Evolutionary conservation across 2,329 filamentous ascomycete genomes (phyloP).

Genomic region (Trichoderma sp.): DNA sequence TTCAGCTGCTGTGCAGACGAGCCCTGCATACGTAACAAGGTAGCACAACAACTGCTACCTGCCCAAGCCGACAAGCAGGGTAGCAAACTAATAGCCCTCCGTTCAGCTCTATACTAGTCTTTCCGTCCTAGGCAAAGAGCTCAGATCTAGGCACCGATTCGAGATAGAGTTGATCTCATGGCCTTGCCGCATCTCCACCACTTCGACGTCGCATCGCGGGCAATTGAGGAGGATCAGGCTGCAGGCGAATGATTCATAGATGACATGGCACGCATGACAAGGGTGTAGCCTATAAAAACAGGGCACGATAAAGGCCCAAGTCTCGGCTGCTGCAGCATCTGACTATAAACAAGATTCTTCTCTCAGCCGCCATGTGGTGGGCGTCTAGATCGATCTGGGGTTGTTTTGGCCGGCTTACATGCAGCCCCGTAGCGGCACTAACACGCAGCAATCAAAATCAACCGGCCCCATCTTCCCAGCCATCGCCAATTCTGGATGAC

Average conservation of each 20-base stretch:
- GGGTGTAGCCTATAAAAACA: background rate
- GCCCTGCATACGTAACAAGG: background rate
- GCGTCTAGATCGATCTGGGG: constrained; percentile 4
- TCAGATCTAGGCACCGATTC: background rate
- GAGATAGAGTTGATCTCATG: background rate
- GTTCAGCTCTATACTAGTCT: background rate
- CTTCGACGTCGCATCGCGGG: background rate
- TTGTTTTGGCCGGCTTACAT: background rate
- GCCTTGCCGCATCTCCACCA: background rate
- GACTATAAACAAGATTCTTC: background rate
- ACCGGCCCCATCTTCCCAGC: constrained; percentile 9
- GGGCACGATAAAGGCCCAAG: background rate
- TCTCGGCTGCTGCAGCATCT: background rate
- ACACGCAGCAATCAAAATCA: background rate
- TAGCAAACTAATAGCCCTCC: background rate
- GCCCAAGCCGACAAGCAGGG: background rate
- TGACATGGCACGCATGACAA: background rate
- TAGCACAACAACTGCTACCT: background rate
- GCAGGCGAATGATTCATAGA: background rate
- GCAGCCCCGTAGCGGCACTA: constrained; percentile 2
- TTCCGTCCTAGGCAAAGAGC: no score
- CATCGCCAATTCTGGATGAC: background rate
- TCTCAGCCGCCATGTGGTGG: background rate
- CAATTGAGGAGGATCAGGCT: background rate
- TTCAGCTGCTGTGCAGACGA: background rate